These are phyloP conservation scores for Diaporthe caulivora DNA, from an alignment of 2,329 filamentous ascomycete genomes.

Conservation along the genomic window DNA sequence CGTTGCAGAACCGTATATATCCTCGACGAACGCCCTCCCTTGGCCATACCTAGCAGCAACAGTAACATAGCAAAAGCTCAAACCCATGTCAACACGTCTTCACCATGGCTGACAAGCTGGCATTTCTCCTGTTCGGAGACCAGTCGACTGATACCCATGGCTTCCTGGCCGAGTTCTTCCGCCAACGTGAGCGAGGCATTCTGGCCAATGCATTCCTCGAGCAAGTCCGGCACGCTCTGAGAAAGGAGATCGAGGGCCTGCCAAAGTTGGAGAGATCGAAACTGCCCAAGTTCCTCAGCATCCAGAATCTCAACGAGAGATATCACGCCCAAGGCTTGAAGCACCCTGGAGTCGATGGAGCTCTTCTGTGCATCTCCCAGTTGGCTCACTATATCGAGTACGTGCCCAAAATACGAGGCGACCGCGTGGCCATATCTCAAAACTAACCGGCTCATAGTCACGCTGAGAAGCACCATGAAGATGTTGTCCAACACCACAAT, in stretches of 20 bases:
- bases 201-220: constrained; percentile 74
- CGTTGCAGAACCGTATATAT: constrained; percentile 37
- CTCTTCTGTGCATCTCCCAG: constrained; percentile 74
- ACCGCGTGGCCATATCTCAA: background rate
- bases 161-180: constrained; percentile 69
- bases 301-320: constrained; percentile 74
- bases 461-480: constrained; percentile 66
- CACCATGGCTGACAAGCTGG: constrained; percentile 61
- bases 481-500: constrained; percentile 63
- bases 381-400: constrained; percentile 78
- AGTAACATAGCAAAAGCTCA: constrained; percentile 17
- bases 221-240: constrained; percentile 67
- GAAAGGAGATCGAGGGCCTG: constrained; percentile 70
- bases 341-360: constrained; percentile 73
- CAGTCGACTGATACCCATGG: constrained; percentile 77
- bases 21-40: constrained; percentile 17
- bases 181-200: constrained; percentile 58
- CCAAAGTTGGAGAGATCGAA: constrained; percentile 67
- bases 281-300: constrained; percentile 72
- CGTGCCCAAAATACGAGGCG: constrained; percentile 45
- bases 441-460: constrained; percentile 51
- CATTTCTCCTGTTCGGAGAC: constrained; percentile 76
- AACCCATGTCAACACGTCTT: constrained; percentile 45
- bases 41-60: constrained; percentile 8
- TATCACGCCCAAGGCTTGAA: constrained; percentile 70